Base-by-base conservation (phyloP, 2,329 filamentous ascomycete species). In the Venturia pyrina region DNA sequence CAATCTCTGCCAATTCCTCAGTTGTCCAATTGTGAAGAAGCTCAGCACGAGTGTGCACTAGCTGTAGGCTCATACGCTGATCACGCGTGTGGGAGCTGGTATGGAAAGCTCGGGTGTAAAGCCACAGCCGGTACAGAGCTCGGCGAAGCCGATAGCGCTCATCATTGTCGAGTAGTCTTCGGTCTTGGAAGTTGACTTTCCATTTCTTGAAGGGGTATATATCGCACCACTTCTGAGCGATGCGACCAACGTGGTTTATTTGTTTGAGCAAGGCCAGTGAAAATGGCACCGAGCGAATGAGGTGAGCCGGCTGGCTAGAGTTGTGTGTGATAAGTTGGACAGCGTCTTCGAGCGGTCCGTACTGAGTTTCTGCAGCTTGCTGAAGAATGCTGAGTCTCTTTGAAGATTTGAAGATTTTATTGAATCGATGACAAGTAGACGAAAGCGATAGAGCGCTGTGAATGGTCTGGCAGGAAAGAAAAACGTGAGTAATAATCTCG, bases 141-240 rank as follows among this genome's bases (percentile, higher is more conserved):
- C 84, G 79, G 13, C 85, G 80, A 13, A 87, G 70, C 6, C 76
- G 76, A 62, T 79, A 81, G 3, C 80, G 78, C 71, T 87, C 85
- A 1, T 75, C 67, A 44, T 69, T 67, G 0, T 77, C 80, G 61
- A 87, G 74, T 2, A 83, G 77, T 11, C 85, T 82, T 11, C 85
- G 81, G 66, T 81, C 76, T 66, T 82, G 80, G 68, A 78, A 86
- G 69, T 85, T 80, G 66, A 76, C 71, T 70, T 85, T 85, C 85
- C 85, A 87, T 72, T 85, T 86, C 74, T 85, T 85, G 71, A 83
- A 78, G 0, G 84, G 83, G 70, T 86, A 87, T n/a, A 87, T 79
- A n/a, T 79, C 77, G 70, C 82, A 82, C 81, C 84, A 87, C 69
- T 81, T 80, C 70, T 80, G 78, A 5, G 85, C 85, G 1, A 85